Evolutionary conservation across 2,329 filamentous ascomycete genomes (phyloP).

Genomic region (Xylaria sp.): DNA sequence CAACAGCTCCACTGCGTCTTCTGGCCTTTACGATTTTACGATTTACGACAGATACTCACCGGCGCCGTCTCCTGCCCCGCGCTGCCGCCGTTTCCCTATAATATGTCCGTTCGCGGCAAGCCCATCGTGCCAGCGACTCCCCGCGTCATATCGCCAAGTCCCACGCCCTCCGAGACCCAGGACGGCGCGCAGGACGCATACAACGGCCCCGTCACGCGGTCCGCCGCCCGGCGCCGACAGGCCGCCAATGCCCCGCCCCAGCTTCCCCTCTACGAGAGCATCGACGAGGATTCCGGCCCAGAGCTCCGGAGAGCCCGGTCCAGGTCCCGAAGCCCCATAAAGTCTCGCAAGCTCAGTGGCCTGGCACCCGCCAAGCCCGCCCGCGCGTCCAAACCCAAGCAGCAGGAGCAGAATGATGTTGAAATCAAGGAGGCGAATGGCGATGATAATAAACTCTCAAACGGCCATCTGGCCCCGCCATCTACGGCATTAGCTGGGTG

Average conservation of each 20-base stretch:
- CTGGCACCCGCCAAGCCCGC: conserved; percentile 53
- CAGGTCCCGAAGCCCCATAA: conserved; percentile 70
- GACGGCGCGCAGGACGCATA: conserved; percentile 61
- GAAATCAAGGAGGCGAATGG: conserved; percentile 24
- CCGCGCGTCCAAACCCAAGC: conserved; percentile 34
- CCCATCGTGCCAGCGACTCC: conserved; percentile 73
- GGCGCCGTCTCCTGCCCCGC: conserved; percentile 59
- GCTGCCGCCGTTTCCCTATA: conserved; percentile 61
- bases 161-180: conserved; percentile 66
- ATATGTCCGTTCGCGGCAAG: conserved; percentile 56
- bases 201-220: conserved; percentile 76
- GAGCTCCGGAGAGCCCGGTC: conserved; percentile 66
- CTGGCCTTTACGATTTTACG: conserved; percentile 52
- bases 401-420: conserved; percentile 33
- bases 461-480: conserved; percentile 73
- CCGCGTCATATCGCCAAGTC: conserved; percentile 87
- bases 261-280: conserved; percentile 61
- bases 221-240: conserved; percentile 64
- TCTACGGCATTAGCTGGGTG: conserved; percentile 60
- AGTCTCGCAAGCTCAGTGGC: conserved; percentile 53
- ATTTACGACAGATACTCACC: conserved; percentile 53
- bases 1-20: conserved; percentile 50
- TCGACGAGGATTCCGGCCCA: conserved; percentile 54
- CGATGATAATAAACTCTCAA: conserved; percentile 43
- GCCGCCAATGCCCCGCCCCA: conserved; percentile 50